phyloP scores from a whole-genome alignment of 495 filamentous ascomycete species.

The Podospora pseudopauciseta region DNA sequence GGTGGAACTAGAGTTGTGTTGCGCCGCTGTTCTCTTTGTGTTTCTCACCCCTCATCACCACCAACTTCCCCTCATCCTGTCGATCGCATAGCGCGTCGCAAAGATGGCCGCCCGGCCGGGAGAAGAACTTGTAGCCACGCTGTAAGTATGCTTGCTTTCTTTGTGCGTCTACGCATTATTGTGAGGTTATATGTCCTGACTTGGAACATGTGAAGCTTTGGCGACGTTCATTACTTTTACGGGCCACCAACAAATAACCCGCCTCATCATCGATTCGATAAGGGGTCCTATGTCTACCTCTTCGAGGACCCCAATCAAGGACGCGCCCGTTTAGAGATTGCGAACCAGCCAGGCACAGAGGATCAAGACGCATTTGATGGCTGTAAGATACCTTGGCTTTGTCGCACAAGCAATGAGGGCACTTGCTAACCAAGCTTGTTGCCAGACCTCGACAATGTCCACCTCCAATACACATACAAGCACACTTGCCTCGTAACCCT shows the following conservation, averaged over 20 bases:
- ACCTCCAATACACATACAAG: slow-evolving; percentile 69
- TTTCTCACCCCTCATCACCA: slow-evolving; percentile 4
- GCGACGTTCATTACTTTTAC: slow-evolving; percentile 89
- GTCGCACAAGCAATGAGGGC: neutral
- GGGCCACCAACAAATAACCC: slow-evolving; percentile 64
- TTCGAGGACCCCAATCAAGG: slow-evolving; percentile 68
- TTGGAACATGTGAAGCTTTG: slow-evolving; percentile 56
- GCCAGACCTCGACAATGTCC: slow-evolving; percentile 59
- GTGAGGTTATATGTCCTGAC: neutral
- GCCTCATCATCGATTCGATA: slow-evolving; percentile 81
- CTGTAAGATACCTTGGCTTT: slow-evolving; percentile 48
- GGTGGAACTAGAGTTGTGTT: neutral
- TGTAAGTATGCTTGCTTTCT: slow-evolving; percentile 53
- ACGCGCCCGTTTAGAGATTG: slow-evolving; percentile 74
- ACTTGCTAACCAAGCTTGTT: slow-evolving; percentile 1
- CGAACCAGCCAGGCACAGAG: slow-evolving; percentile 80
- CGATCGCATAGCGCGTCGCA: slow-evolving; percentile 2
- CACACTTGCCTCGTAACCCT: slow-evolving; percentile 75
- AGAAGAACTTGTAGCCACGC: slow-evolving; percentile 73
- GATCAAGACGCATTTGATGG: slow-evolving; percentile 88
- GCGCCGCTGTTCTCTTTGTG: neutral
- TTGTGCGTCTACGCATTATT: neutral
- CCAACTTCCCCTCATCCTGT: slow-evolving; percentile 7
- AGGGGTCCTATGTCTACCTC: slow-evolving; percentile 83
- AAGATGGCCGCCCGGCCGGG: slow-evolving; percentile 74